phyloP scores from a whole-genome alignment of 306 rosid species.

The Notholithocarpus densiflorus region DNA sequence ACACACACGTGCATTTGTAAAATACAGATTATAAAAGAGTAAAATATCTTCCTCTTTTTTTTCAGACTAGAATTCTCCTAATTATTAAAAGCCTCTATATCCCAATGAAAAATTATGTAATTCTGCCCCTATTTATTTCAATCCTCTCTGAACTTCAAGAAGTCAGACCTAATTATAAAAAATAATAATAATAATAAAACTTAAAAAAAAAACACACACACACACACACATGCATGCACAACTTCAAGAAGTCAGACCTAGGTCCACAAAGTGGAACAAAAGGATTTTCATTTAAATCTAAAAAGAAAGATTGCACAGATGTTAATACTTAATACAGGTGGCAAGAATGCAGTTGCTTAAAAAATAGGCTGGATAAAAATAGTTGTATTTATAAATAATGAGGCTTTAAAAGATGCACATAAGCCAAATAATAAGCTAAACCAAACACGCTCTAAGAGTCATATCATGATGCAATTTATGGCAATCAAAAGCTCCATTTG shows the following conservation, averaged over 20 bases:
- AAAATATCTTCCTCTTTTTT: not conserved
- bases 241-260: too few relatives aligned
- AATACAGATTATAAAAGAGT: not conserved
- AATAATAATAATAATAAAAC: too few relatives aligned
- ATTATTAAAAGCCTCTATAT: not conserved
- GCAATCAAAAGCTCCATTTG: not conserved
- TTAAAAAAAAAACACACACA: too few relatives aligned
- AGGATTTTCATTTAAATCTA: not conserved
- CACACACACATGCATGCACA: too few relatives aligned
- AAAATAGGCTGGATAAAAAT: too few relatives aligned
- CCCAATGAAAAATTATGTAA: not conserved
- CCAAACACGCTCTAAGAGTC: not conserved
- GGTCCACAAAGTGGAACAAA: not conserved
- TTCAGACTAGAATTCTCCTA: not conserved
- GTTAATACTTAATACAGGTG: not conserved
- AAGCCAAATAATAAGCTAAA: too few relatives aligned
- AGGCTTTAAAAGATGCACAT: too few relatives aligned
- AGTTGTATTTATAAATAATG: too few relatives aligned
- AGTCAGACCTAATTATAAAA: too few relatives aligned
- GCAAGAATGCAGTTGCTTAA: not conserved
- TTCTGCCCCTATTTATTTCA: not conserved
- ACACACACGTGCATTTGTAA: too few relatives aligned
- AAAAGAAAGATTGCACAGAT: not conserved
- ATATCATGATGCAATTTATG: not conserved
- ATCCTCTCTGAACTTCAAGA: not conserved